These are phyloP conservation scores for Cyclotella baltica DNA, from an alignment of 108 stramenopile genomes.

Conservation along the genomic window DNA sequence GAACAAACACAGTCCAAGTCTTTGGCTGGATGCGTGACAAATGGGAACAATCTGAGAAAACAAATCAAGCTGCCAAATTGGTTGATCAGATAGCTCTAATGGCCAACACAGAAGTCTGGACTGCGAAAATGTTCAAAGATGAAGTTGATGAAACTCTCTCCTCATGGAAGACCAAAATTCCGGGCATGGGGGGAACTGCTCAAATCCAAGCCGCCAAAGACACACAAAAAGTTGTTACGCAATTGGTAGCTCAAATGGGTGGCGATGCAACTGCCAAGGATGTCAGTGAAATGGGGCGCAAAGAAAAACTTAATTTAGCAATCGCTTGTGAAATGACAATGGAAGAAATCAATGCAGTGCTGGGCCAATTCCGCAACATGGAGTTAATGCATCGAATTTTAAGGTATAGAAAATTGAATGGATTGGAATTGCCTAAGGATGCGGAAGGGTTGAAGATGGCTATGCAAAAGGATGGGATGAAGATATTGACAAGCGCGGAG, in stretches of 20 bases:
- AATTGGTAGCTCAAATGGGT: conserved; percentile 68
- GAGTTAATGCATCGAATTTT: conserved; percentile 83
- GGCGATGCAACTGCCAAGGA: conserved; percentile 60
- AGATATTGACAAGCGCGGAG: conserved; percentile 65
- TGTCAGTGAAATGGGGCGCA: conserved; percentile 57
- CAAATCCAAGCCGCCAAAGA: conserved; percentile 74
- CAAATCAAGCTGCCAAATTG: conserved; percentile 66
- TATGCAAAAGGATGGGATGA: conserved; percentile 70
- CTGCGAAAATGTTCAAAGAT: conserved; percentile 64
- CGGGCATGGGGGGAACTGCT: conserved; percentile 61
- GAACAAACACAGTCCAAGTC: conserved; percentile 11
- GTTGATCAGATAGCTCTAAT: conserved; percentile 73
- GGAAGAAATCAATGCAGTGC: conserved; percentile 69
- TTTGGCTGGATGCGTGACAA: conserved; percentile 56
- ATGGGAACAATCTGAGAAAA: conserved; percentile 57
- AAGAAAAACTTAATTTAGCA: conserved; percentile 54
- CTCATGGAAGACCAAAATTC: conserved; percentile 74
- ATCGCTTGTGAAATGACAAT: conserved; percentile 59
- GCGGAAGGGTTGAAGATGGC: conserved; percentile 64
- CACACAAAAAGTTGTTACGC: conserved; percentile 58
- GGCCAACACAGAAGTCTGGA: conserved; percentile 70
- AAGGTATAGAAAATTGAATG: conserved; percentile 65
- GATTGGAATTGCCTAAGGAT: conserved; percentile 71
- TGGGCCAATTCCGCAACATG: conserved; percentile 78
- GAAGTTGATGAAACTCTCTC: conserved; percentile 66